phyloP scores from a whole-genome alignment of 768 basidiomycete genomes.

The Serendipita vermifera region DNA sequence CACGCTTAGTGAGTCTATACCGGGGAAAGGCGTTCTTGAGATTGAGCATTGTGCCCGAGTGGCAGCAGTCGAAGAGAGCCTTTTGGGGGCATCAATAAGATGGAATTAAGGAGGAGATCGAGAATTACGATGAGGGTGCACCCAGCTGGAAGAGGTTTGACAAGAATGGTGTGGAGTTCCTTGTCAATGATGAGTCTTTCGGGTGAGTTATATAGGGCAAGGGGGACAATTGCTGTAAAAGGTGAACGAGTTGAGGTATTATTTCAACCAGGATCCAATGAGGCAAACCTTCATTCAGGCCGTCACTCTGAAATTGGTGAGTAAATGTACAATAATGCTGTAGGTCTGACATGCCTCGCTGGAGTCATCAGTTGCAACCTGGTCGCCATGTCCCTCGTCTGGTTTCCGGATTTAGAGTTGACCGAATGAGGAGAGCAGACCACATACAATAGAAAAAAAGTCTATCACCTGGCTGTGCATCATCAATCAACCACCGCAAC shows the following conservation, averaged over 20 bases:
- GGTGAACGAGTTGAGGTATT: not conserved
- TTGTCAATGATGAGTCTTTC: not conserved
- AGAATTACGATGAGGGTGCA: not conserved
- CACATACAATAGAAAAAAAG: not conserved
- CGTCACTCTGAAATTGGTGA: not conserved
- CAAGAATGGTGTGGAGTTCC: not conserved
- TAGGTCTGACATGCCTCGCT: not conserved
- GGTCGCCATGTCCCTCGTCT: not conserved
- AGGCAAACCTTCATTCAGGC: not conserved
- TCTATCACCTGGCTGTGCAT: not conserved
- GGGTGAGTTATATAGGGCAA: not conserved
- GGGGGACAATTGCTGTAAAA: not conserved
- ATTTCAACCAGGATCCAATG: too few relatives aligned
- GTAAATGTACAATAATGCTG: not conserved
- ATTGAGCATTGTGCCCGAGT: conserved; percentile 1
- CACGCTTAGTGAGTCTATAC: too few relatives aligned
- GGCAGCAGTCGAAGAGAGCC: not conserved
- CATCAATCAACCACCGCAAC: not conserved
- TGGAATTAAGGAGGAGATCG: not conserved
- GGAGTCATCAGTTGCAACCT: not conserved
- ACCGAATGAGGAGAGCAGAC: not conserved
- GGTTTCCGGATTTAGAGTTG: not conserved
- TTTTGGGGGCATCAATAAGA: not conserved
- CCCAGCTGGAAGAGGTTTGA: not conserved
- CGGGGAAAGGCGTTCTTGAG: not conserved